These are phyloP conservation scores for Erodium texanum DNA, from an alignment of 441 rosid genomes.

Conservation along the genomic window DNA sequence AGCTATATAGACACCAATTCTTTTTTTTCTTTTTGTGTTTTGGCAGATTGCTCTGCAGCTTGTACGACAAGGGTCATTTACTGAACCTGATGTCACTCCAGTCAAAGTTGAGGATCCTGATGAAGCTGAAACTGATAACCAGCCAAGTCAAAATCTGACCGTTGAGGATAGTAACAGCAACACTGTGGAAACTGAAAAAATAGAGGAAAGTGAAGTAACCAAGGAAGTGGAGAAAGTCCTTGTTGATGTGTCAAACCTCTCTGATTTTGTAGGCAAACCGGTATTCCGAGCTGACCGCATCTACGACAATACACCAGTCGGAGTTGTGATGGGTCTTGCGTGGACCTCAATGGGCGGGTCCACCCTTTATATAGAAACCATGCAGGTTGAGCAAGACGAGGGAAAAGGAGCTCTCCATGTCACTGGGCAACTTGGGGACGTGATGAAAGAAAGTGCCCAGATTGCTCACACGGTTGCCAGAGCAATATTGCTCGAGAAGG, in stretches of 20 bases:
- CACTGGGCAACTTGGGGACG: constrained; percentile 89
- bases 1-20: neutral
- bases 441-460: constrained; percentile 95
- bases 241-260: constrained; percentile 54
- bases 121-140: constrained; percentile 17
- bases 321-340: constrained; percentile 95
- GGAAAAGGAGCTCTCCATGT: constrained; percentile 69
- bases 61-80: constrained; percentile 48
- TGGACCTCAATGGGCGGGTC: constrained; percentile 99
- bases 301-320: constrained; percentile 70
- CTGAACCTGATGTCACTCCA: constrained; percentile 36
- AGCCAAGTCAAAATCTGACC: constrained; percentile 19
- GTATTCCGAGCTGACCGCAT: constrained; percentile 81
- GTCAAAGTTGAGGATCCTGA: constrained; percentile 22
- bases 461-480: constrained; percentile 81
- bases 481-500: constrained; percentile 54
- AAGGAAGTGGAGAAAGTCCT: constrained; percentile 44
- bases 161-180: constrained; percentile 22
- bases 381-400: constrained; percentile 61
- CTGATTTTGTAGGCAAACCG: constrained; percentile 88
- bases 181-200: constrained; percentile 21
- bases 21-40: constrained; percentile 12
- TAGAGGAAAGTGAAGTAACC: constrained; percentile 30
- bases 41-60: constrained; percentile 81
- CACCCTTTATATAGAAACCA: constrained; percentile 77